A percentile compares a stretch with the other conserved stretches of the same genome.
Evolutionary conservation across 345 rosid genomes (phyloP).

Genomic region (Heritiera fomes): DNA sequence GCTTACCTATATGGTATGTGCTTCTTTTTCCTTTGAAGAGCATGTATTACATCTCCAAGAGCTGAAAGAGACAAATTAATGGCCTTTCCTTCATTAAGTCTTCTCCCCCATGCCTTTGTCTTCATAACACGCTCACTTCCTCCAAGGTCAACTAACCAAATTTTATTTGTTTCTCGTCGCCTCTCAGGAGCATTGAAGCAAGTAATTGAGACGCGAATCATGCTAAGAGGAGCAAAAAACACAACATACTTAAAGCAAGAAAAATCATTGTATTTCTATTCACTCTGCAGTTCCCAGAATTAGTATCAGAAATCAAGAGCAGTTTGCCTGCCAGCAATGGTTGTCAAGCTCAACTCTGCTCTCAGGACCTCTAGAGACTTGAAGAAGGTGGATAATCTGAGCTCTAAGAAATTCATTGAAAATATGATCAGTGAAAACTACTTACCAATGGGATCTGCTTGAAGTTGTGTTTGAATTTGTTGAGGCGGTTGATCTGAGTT

Average conservation of each 20-base stretch:
- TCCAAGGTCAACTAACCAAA: conserved; percentile 82
- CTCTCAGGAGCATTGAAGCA: conserved; percentile 63
- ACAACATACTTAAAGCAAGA: not conserved
- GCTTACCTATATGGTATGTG: conserved; percentile 78
- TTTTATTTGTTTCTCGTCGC: conserved; percentile 57
- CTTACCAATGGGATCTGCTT: conserved; percentile 87
- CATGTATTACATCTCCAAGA: conserved; percentile 75
- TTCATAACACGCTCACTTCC: conserved; percentile 88
- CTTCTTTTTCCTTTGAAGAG: conserved; percentile 64
- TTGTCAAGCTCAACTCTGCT: not conserved
- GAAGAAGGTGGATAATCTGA: not conserved
- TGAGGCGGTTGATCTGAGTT: conserved; percentile 71
- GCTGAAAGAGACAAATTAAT: conserved; percentile 83
- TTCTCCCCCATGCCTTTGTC: conserved; percentile 77
- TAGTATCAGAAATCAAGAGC: not conserved
- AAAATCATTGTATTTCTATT: not conserved
- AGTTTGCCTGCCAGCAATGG: not conserved
- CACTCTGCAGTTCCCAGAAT: not conserved
- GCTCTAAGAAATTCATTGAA: not conserved
- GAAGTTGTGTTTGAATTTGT: conserved; percentile 71
- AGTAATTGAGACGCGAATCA: conserved; percentile 64
- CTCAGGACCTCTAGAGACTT: conserved; percentile 9
- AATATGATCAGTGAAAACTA: conserved; percentile 12
- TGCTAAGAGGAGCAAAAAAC: conserved; percentile 39
- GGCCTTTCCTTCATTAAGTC: conserved; percentile 91